Evolutionary conservation across 2,329 filamentous ascomycete genomes (phyloP).

Genomic region (Aspergillus ochraceus): DNA sequence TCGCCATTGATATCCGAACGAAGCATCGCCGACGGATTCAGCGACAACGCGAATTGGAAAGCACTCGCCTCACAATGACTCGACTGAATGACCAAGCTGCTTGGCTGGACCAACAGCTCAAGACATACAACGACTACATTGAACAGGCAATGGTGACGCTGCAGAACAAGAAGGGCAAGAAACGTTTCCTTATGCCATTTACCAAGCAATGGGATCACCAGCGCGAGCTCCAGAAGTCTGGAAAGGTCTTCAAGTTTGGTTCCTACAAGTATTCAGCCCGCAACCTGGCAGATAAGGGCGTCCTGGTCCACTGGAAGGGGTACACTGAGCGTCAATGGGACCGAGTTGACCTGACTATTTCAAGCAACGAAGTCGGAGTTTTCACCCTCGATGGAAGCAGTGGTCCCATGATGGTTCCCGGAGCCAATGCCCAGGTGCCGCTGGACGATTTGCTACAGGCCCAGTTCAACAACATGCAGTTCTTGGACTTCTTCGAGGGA

Average conservation of each 20-base stretch:
- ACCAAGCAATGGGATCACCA: slow-evolving; percentile 99
- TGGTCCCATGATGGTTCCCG: slow-evolving; percentile 93
- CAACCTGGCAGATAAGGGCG: slow-evolving; percentile 86
- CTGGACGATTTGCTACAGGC: slow-evolving; percentile 94
- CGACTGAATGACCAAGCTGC: slow-evolving; percentile 65
- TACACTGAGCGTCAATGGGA: slow-evolving; percentile 83
- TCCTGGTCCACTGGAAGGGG: slow-evolving; percentile 87
- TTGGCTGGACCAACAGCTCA: slow-evolving; percentile 92
- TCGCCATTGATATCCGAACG: slow-evolving; percentile 92
- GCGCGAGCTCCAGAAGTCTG: slow-evolving; percentile 86
- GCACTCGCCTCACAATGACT: slow-evolving; percentile 48
- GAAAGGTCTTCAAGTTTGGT: slow-evolving; percentile 94
- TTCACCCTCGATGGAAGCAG: slow-evolving; percentile 90
- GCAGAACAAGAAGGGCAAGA: slow-evolving; percentile 95
- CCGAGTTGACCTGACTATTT: slow-evolving; percentile 90
- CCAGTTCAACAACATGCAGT: slow-evolving; percentile 95
- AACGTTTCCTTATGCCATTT: slow-evolving; percentile 91
- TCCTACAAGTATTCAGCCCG: slow-evolving; percentile 96
- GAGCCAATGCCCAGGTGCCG: slow-evolving; percentile 81
- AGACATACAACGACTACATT: slow-evolving; percentile 98
- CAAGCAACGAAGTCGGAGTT: slow-evolving; percentile 87
- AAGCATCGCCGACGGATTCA: slow-evolving; percentile 94
- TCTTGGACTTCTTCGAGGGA: slow-evolving; percentile 90
- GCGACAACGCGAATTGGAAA: slow-evolving; percentile 83
- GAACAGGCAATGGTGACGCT: slow-evolving; percentile 97